Evolutionary conservation across 495 filamentous ascomycete genomes (phyloP).

Genomic region (Zalerion maritima): DNA sequence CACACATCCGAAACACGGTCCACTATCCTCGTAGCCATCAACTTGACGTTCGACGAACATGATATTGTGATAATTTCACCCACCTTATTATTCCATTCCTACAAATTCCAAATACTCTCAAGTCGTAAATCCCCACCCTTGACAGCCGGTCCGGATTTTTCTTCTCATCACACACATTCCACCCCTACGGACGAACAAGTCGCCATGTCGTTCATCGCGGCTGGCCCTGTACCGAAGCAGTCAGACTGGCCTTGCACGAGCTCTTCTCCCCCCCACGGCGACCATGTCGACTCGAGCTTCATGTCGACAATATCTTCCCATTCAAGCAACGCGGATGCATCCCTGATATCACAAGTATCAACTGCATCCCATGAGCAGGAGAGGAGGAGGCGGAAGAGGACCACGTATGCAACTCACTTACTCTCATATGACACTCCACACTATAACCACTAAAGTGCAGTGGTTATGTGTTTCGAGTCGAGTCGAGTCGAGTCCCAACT

Average conservation of each 20-base stretch:
- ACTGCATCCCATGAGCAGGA: slow-evolving; percentile 24
- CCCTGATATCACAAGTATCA: slow-evolving; percentile 17
- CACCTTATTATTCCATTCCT: no score
- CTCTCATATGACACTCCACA: background rate
- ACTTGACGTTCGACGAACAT: no score
- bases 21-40: no score
- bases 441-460: background rate
- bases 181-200: no score
- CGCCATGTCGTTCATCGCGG: no score
- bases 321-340: slow-evolving; percentile 14
- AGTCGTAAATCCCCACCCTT: no score
- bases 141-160: no score
- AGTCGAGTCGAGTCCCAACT: slow-evolving; percentile 4
- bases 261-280: slow-evolving; percentile 11
- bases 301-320: slow-evolving; percentile 16
- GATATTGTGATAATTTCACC: no score
- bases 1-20: no score
- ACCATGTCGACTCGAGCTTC: slow-evolving; percentile 6
- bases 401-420: slow-evolving; percentile 27
- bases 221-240: no score
- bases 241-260: slow-evolving; percentile 12
- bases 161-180: no score
- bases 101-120: no score
- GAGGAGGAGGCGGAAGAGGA: slow-evolving; percentile 40
- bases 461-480: background rate